Evolutionary conservation across 108 stramenopile genomes (phyloP).

Genomic region (Skeletonema costatum): DNA sequence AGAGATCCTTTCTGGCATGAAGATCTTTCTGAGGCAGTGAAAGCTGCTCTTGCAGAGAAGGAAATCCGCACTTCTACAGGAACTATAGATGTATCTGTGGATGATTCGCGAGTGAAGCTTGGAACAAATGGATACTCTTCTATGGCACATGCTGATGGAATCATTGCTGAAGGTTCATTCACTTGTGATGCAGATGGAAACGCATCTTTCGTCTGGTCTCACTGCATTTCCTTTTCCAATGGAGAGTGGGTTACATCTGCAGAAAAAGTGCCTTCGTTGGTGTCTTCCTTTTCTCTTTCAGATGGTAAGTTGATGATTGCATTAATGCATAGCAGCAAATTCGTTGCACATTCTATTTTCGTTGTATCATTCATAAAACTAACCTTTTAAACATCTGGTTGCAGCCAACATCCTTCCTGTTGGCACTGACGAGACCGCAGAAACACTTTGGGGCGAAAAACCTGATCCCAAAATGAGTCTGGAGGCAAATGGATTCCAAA

Average conservation of each 20-base stretch:
- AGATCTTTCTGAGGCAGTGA: conserved; percentile 47
- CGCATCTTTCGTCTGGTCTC: conserved; percentile 60
- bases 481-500: conserved; percentile 72
- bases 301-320: conserved; percentile 58
- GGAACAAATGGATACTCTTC: conserved; percentile 69
- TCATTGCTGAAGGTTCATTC: conserved; percentile 76
- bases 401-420: conserved; percentile 60
- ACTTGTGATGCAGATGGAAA: conserved; percentile 53
- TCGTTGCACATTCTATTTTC: background rate
- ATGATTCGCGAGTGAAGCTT: conserved; percentile 70
- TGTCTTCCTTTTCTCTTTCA: conserved; percentile 45
- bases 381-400: background rate
- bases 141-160: conserved; percentile 57
- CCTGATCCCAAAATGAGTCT: conserved; percentile 68
- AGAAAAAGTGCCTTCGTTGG: conserved; percentile 23
- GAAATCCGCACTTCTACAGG: conserved; percentile 50
- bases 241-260: conserved; percentile 50
- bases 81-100: conserved; percentile 60
- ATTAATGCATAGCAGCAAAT: background rate
- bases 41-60: conserved; percentile 50
- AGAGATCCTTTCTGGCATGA: conserved; percentile 58
- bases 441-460: conserved; percentile 72
- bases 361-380: background rate
- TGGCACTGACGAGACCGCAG: conserved; percentile 59
- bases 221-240: conserved; percentile 47